phyloP scores from a whole-genome alignment of 1,284 basidiomycete genomes.

The Austroboletus novae-zelandiae region DNA sequence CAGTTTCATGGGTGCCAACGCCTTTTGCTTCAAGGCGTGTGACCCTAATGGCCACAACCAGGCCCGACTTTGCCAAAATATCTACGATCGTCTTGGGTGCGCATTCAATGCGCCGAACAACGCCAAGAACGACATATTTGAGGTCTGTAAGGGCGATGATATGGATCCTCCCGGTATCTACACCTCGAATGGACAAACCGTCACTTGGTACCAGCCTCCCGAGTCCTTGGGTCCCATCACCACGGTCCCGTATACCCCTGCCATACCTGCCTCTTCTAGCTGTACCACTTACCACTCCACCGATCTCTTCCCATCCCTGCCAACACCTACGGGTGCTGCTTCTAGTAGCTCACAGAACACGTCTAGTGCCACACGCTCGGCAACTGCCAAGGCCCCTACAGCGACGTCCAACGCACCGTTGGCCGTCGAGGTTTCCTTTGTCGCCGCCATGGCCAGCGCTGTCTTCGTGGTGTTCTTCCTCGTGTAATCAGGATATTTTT shows the following conservation, averaged over 20 bases:
- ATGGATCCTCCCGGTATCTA: constrained; percentile 32
- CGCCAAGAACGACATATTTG: constrained; percentile 54
- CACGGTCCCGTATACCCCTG: constrained; percentile 60
- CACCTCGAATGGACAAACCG: constrained; percentile 37
- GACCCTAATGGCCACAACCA: constrained; percentile 55
- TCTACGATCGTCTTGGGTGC: constrained; percentile 69
- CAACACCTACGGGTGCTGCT: constrained; percentile 16
- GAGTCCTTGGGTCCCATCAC: constrained; percentile 56
- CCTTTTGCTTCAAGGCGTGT: constrained; percentile 58
- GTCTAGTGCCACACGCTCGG: constrained; percentile 20
- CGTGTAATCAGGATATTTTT: constrained; percentile 24
- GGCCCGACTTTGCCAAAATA: constrained; percentile 56
- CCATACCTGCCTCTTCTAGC: constrained; percentile 58
- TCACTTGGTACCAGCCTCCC: constrained; percentile 59
- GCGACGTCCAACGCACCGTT: constrained; percentile 35
- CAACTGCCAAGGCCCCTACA: constrained; percentile 21
- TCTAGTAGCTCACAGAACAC: constrained; percentile 13
- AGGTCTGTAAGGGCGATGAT: constrained; percentile 61
- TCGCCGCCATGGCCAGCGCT: constrained; percentile 40
- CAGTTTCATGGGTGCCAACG: constrained; percentile 59
- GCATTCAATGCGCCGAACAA: constrained; percentile 66
- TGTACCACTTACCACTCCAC: constrained; percentile 58
- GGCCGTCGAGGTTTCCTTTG: constrained; percentile 35
- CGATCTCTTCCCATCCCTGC: constrained; percentile 41
- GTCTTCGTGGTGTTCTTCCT: constrained; percentile 46